Conservation (phyloP, 1,139 yeast species). For the Hyphopichia burtonii region DNA sequence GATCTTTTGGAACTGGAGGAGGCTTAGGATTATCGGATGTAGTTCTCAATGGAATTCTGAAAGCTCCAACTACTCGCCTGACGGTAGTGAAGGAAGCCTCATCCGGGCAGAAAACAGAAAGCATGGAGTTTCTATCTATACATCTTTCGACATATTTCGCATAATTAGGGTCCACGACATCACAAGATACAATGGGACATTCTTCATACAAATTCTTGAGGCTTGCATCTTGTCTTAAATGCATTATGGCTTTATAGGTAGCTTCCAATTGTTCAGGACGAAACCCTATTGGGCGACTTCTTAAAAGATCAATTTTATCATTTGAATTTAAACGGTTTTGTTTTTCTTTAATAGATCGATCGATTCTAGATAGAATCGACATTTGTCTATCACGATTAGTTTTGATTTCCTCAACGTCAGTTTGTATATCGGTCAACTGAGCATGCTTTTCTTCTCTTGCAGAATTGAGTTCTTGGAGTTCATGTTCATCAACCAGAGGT, state of each 20-base stretch:
- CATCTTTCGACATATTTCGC: slow-evolving; percentile 60
- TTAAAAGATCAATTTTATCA: slow-evolving; percentile 52
- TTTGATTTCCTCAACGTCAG: background rate
- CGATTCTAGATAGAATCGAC: slow-evolving; percentile 11
- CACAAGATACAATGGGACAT: slow-evolving; percentile 74
- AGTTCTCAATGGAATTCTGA: slow-evolving; percentile 3
- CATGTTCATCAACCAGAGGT: slow-evolving; percentile 16
- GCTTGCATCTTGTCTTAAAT: slow-evolving; percentile 26
- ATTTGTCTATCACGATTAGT: slow-evolving; percentile 10
- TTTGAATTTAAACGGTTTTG: slow-evolving; percentile 38
- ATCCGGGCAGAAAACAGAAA: slow-evolving; percentile 39
- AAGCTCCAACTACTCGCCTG: background rate
- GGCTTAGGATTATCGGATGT: slow-evolving; percentile 1
- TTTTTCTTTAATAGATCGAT: slow-evolving; percentile 6
- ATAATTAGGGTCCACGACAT: slow-evolving; percentile 46
- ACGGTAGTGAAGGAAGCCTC: slow-evolving; percentile 4
- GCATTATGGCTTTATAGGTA: slow-evolving; percentile 31
- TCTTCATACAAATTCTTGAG: slow-evolving; percentile 53
- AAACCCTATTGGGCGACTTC: slow-evolving; percentile 19
- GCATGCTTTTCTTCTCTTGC: slow-evolving; percentile 13
- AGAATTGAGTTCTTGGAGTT: slow-evolving; percentile 12
- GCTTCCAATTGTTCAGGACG: slow-evolving; percentile 29
- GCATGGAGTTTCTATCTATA: slow-evolving; percentile 51
- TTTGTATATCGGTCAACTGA: slow-evolving; percentile 8
- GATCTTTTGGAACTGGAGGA: slow-evolving; percentile 22